phyloP scores from a whole-genome alignment of 305 asterid species.

The Solanum hybrid region DNA sequence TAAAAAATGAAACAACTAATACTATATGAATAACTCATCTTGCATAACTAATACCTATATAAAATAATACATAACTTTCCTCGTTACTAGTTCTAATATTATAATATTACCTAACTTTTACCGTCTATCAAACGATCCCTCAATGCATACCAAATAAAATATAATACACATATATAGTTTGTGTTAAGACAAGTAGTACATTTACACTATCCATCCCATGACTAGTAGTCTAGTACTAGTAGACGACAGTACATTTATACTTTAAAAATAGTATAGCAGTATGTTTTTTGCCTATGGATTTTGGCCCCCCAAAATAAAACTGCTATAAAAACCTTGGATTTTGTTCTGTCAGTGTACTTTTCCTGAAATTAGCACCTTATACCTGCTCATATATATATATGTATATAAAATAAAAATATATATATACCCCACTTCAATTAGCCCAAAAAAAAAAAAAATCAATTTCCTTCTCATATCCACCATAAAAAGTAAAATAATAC shows the following conservation, averaged over 20 bases:
- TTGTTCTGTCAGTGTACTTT: constrained; percentile 7
- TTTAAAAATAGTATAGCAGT: background rate
- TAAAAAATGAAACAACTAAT: no score
- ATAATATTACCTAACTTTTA: no score
- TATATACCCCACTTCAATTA: constrained; percentile 8
- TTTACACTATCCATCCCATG: background rate
- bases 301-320: background rate
- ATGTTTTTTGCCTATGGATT: background rate
- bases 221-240: background rate
- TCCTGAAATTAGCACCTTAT: constrained; percentile 7
- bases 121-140: background rate
- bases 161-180: background rate
- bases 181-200: constrained; percentile 7
- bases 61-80: no score
- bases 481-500: background rate
- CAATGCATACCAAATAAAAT: background rate
- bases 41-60: background rate
- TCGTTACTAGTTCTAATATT: background rate
- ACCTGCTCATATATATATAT: background rate
- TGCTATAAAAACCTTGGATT: background rate
- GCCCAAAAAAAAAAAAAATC: background rate
- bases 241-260: background rate
- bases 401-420: background rate
- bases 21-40: no score
- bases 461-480: constrained; percentile 7